Base-by-base conservation (phyloP, 2,329 filamentous ascomycete genomes). In the Cladosporium cucumerinum region DNA sequence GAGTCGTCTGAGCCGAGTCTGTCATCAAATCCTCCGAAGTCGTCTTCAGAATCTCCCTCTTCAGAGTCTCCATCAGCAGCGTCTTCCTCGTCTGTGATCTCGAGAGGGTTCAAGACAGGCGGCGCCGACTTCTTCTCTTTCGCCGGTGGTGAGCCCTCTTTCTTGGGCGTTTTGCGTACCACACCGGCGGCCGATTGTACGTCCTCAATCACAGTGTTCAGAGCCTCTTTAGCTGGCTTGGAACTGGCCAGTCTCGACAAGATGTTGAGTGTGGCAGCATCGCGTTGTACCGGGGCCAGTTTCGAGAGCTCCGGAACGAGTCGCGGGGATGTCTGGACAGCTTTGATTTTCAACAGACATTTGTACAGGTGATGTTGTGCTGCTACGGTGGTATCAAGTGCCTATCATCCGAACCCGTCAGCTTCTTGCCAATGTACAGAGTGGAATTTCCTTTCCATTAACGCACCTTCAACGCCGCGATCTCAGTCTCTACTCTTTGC, bases 401-500 rank as follows among this genome's bases (percentile, higher is more conserved):
- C 75, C 82, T 85, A 69, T 67, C 26, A 26, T 61, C n/a, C 32
- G 28, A 5, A 28, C 18, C 61, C n/a, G 52, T 63, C 61, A 63
- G 61, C 61, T 36, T 57, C 28, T 36, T 48, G 25, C 25, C 28
- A 32, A 26, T 48, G 8, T 14, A 54, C n/a, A 43, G 10, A 43
- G 12, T 16, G 21, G 7, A 39, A 25, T n/a, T 25, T 30, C 61
- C 23, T 34, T 46, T 21, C 26, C 48, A 28, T 14, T 6, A 10
- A 66, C 72, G 65, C 72, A 83, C 82, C 79, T 88, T 89, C 60
- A 88, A 73, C 25, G 82, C 82, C 52, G 79, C 76, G 52, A 87
- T 82, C 72, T 89, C 90, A 36, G 84, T 83, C 67, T 91, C 85
- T 34, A 93, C 78, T 23, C 89, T 81, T 65, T 80, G 78, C 25